Evolutionary conservation across 2,329 filamentous ascomycete genomes (phyloP), one percentile per base, ranked within the genome.

Genomic region (Aspergillus sp.): DNA sequence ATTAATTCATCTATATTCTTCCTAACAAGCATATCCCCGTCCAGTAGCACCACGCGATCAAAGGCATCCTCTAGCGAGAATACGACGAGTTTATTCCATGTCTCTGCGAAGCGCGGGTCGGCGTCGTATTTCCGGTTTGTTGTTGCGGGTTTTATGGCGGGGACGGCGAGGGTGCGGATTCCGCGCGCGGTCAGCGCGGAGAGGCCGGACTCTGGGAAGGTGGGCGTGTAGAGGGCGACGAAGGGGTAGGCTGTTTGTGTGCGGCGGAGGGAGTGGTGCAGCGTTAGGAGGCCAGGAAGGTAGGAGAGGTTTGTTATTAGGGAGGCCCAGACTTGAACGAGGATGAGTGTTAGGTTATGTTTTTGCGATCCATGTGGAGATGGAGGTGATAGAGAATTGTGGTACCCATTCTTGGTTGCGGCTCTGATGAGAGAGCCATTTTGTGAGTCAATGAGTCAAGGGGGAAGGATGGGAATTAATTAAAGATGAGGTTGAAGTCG

Each of bases 1-100:
- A 96, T 96, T 64, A 96, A 79, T 77, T 96, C 91, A 72, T 96
- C 92, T 90, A 96, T 96, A 75, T 96, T 96, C 67, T 82, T 82
- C 63, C 88, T 75, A 7, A 91, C 86, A 51, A 96, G 77, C 91
- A 96, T 96, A 77, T 96, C 92, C 68, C 88, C 89, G 76, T 96
- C 92, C 54, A 96, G 82, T 76, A 91, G 89, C 37, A 96, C 89
- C 34, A 96, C 85, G 41, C 91, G 84, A 24, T 87, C 82, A 76
- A 93, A 96, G 71, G 86, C 7, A 81, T 93, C 86, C 17, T 82
- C 82, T 33, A 96, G 80, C 20, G 84, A 86, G 73, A 96, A 96
- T 5, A 89, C 86, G 15, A 87, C 84, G 27, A 96, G 84, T 77
- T 96, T 96, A 74, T 83, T 90, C 91, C 91, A 96, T 81, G 89